Conservation (phyloP, 805 yeast genomes). For the Metschnikowia picachoensis region DNA sequence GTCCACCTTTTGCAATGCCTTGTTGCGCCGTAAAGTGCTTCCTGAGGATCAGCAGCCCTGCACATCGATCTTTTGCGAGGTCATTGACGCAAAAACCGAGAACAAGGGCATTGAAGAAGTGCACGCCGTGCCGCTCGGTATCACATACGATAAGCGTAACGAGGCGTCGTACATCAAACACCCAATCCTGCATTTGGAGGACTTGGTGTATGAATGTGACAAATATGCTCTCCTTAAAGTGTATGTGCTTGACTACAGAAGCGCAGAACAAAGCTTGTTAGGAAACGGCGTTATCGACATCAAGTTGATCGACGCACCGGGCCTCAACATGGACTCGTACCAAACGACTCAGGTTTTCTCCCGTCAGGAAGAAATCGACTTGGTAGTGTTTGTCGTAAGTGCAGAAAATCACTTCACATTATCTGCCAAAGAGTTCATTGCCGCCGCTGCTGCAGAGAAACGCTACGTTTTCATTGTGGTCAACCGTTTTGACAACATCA, state of each 20-base stretch:
- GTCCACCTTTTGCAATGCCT: constrained; percentile 90
- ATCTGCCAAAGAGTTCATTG: constrained; percentile 89
- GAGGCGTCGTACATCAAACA: constrained; percentile 61
- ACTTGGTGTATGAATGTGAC: constrained; percentile 71
- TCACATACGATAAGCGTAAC: constrained; percentile 49
- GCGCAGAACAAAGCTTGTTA: constrained; percentile 63
- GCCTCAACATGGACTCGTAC: constrained; percentile 85
- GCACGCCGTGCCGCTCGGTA: constrained; percentile 74
- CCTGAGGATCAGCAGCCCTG: constrained; percentile 99
- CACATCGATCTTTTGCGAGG: constrained; percentile 94
- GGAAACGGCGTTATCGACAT: constrained; percentile 91
- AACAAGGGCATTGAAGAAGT: constrained; percentile 82
- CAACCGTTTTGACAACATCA: constrained; percentile 84
- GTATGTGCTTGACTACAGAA: constrained; percentile 74
- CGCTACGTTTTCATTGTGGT: constrained; percentile 91
- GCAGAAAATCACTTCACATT: constrained; percentile 95
- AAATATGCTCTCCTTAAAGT: constrained; percentile 70
- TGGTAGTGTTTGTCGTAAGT: constrained; percentile 92
- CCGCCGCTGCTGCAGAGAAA: constrained; percentile 87
- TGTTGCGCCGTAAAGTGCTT: constrained; percentile 67
- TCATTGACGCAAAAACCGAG: constrained; percentile 68
- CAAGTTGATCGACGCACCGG: constrained; percentile 94
- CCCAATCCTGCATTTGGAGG: constrained; percentile 53
- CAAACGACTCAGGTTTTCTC: constrained; percentile 95
- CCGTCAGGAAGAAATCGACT: constrained; percentile 94